Base-by-base conservation (phyloP, 2,329 filamentous ascomycete genomes). In the Hawksworthiomyces lignivorus region DNA sequence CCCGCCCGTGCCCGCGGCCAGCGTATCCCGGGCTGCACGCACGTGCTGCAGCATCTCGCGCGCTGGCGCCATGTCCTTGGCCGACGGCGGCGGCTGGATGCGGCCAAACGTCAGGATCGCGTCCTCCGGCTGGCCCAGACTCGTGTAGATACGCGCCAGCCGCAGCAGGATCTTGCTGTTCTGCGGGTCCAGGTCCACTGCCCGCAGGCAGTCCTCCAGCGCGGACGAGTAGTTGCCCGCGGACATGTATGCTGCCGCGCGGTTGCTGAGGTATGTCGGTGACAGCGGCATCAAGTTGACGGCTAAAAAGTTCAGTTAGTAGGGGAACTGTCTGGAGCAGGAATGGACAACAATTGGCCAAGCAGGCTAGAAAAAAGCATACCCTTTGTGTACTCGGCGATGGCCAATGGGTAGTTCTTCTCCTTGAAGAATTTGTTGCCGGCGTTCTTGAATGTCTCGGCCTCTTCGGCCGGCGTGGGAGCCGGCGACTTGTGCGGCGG, bases 401-500 rank as follows among this genome's bases (percentile, higher is more conserved):
- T 89, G 19, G 92, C 90, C 58, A 84, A 83, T 47, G 73, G 68
- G 62, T 90, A 98, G 57, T 96, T 86, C 60, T 84, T 87, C 50
- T 89, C 86, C 70, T 96, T 97, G 76, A 96, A 98, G 58, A 87
- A 90, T 57, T 92, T 92, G 69, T 98, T 98, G 45, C 92, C 92
- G 3, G 86, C 79, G 54, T 85, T 78, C 72, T 98, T 98, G 75
- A 83, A 95, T 11, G 80, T 73, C 66, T 98, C 92, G 20, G 90
- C 87, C 58, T 96, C 87, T 41, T 90, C 84, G 31, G 67, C 65
- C 32, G 76, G 77, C 58, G 73, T 80, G 42, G 71, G 72, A 33
- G 75, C 74, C 56, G 73, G 77, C 21, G 75, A 79, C 54, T 76
- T 73, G 64, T 89, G 84, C 45, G 83, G 84, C 39, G 84, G 84